Evolutionary conservation across 169 alveolate genomes (phyloP).

Genomic region (Besnoitia besnoiti): DNA sequence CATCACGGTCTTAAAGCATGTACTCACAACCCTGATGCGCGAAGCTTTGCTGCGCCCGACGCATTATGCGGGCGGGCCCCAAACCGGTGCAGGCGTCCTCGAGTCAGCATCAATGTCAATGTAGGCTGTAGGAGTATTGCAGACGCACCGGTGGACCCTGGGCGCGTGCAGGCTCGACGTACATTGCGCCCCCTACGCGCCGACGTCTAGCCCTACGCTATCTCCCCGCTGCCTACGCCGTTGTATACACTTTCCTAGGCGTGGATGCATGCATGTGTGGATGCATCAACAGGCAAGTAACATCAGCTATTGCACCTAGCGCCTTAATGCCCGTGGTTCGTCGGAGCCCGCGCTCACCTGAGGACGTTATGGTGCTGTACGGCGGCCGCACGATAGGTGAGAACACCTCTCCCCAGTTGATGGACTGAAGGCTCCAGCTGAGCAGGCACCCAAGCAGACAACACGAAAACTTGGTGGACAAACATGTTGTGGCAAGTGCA

Average conservation of each 20-base stretch:
- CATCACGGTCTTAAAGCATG: no score
- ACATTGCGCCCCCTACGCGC: background rate
- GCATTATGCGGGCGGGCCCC: no score
- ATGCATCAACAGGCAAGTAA: no score
- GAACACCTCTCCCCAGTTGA: constrained; percentile 16
- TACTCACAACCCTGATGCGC: no score
- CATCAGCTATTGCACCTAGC: no score
- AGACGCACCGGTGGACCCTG: no score
- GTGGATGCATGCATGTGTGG: background rate
- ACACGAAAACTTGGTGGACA: background rate
- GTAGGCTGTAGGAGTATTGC: no score
- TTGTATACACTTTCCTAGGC: background rate
- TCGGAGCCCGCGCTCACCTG: background rate
- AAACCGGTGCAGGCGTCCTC: no score
- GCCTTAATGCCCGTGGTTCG: background rate
- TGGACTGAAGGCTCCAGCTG: constrained; percentile 31
- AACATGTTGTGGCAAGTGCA: background rate
- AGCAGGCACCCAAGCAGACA: background rate
- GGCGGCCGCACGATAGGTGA: constrained; percentile 13
- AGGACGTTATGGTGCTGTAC: background rate
- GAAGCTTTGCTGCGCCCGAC: no score
- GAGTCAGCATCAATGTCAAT: no score
- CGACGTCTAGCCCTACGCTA: background rate
- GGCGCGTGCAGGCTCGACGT: no score
- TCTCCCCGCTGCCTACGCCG: background rate